A percentile compares a stretch with the other conserved stretches of the same genome.
These are phyloP conservation scores for Tetrastigma voinierianum DNA, from an alignment of 164 flowering plant species.

Conservation along the genomic window DNA sequence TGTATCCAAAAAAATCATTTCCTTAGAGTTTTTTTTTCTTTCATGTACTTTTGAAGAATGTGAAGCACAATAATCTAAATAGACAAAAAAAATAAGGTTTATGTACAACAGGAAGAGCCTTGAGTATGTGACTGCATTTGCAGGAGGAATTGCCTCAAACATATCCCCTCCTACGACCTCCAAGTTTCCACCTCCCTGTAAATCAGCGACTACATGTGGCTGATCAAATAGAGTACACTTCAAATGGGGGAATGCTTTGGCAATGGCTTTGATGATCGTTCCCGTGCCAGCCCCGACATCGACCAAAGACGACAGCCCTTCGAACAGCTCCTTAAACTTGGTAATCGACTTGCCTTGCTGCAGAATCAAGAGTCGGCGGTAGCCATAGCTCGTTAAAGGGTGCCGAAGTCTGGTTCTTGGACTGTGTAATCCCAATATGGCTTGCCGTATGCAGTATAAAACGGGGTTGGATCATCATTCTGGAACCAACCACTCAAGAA, in stretches of 20 bases:
- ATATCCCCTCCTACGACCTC: neutral
- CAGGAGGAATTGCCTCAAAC: too few species aligned
- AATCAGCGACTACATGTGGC: constrained; percentile 28
- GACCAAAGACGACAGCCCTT: too few species aligned
- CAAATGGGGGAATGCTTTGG: too few species aligned
- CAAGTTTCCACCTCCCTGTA: constrained; percentile 16
- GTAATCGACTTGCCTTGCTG: too few species aligned
- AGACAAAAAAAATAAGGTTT: too few species aligned
- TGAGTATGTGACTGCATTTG: constrained; percentile 4
- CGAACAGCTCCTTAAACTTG: too few species aligned
- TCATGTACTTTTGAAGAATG: too few species aligned
- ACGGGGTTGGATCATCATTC: constrained; percentile 15
- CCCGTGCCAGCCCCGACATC: too few species aligned
- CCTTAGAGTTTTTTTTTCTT: too few species aligned
- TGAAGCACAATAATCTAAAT: too few species aligned
- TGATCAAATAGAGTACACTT: constrained; percentile 28
- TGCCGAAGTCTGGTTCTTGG: constrained; percentile 1
- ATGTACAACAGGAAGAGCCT: constrained; percentile 22
- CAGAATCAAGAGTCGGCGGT: constrained; percentile 15
- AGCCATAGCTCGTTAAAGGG: constrained; percentile 21
- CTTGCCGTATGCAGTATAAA: constrained; percentile 19
- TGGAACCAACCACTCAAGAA: constrained; percentile 22
- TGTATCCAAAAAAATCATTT: too few species aligned
- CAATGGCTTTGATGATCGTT: too few species aligned
- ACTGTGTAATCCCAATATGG: constrained; percentile 15